Evolutionary conservation across 495 filamentous ascomycete genomes (phyloP).

Genomic region (Filosporella fistucella): DNA sequence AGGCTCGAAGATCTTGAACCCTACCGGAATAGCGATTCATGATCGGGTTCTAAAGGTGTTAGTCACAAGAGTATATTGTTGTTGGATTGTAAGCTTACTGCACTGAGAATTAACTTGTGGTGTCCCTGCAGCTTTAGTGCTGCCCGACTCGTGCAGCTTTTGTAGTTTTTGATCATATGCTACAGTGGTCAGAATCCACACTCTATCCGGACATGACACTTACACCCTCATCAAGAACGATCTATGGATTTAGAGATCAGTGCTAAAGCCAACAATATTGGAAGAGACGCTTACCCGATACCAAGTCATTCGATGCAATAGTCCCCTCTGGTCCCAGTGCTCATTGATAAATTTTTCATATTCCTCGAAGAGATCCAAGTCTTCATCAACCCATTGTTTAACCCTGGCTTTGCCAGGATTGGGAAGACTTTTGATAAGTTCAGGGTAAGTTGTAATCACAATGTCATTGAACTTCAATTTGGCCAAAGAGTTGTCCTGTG

Average conservation of each 20-base stretch:
- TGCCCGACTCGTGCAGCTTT: constrained; percentile 38
- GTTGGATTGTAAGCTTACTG: constrained; percentile 1
- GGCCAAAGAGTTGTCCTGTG: not conserved
- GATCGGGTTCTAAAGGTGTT: constrained; percentile 5
- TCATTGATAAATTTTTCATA: not conserved
- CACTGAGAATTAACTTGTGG: constrained; percentile 43
- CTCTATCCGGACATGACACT: not conserved
- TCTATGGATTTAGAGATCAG: not conserved
- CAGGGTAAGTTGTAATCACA: constrained; percentile 45
- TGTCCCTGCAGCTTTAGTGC: constrained; percentile 44
- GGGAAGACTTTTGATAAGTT: constrained; percentile 29
- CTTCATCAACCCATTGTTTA: not conserved
- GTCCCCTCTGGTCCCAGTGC: not conserved
- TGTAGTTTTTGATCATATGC: constrained; percentile 47
- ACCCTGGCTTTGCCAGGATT: not conserved
- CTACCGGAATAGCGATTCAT: constrained; percentile 7
- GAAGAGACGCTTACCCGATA: constrained; percentile 8
- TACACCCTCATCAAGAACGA: constrained; percentile 17
- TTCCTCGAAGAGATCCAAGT: not conserved
- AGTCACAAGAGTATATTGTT: not conserved
- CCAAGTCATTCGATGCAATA: constrained; percentile 11
- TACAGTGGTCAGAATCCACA: not conserved
- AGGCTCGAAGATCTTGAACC: not conserved
- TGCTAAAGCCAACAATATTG: not conserved
- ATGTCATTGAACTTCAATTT: constrained; percentile 1